Evolutionary conservation across 2,329 filamentous ascomycete genomes (phyloP), one percentile per base, ranked within the genome.

Genomic region (Diaporthe australafricana): DNA sequence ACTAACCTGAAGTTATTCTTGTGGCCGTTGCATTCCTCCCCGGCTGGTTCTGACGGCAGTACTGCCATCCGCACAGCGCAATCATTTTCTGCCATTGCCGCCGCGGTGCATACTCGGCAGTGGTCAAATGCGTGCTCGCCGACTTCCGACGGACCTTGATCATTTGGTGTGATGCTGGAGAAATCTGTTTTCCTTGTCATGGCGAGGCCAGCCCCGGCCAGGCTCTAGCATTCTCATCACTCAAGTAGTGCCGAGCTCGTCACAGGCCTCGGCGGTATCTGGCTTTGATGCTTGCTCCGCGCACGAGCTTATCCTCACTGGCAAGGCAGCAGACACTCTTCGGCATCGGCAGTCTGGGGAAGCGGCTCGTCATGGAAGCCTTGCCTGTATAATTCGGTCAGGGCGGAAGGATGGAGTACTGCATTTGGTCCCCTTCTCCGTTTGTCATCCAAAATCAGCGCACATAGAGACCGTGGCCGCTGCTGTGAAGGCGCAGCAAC

Each of bases 1-100:
- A 27, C 60, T 63, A 63, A 35, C 60, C 60, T 63, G 42, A 50
- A 38, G 60, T 65, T 38, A 25, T 50, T 27, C 45, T 25, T 63
- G 27, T 48, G 42, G 42, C 60, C 42, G 60, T 63, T 48, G 60
- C 60, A n/a, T 63, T 63, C 42, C 40, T 38, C 42, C 27, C 27
- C 42, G 30, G 40, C 42, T 48, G 27, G 11, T 22, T 47, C 20
- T 63, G 45, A 32, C 22, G 32, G 12, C 17, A 11, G 57, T 32
- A 48, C 40, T 12, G 57, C 25, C 25, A 35, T n/a, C 30, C 20
- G 22, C n/a, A 27, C 55, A 40, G 20, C n/a, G n/a, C 35, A 27
- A 25, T 30, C n/a, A 20, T 17, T 2, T 9, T 22, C 6, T 27
- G n/a, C n/a, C n/a, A n/a, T 20, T 25, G 5, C 7, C 7, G 5